phyloP scores from a whole-genome alignment of 495 filamentous ascomycete genomes.

The Baudoinia panamericana region DNA sequence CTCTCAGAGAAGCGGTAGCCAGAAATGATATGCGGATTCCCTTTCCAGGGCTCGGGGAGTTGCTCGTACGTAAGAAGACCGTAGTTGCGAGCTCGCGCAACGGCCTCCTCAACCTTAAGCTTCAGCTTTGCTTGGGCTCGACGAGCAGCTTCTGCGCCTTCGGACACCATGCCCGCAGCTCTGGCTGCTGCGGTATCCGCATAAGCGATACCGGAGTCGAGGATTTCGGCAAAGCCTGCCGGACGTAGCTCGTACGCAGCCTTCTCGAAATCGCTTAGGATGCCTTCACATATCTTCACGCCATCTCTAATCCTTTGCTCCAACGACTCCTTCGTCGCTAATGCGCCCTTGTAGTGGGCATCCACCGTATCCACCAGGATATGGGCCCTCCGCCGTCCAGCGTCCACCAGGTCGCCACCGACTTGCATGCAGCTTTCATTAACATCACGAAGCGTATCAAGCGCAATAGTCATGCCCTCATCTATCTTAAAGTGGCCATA shows the following conservation, averaged over 20 bases:
- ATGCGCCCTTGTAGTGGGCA: conserved; percentile 71
- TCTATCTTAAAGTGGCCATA: conserved; percentile 78
- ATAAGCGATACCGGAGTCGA: conserved; percentile 58
- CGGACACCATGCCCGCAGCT: conserved; percentile 71
- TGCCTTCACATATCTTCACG: conserved; percentile 70
- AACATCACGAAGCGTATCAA: conserved; percentile 74
- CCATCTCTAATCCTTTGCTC: conserved; percentile 83
- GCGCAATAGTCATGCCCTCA: conserved; percentile 64
- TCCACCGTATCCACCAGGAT: conserved; percentile 94
- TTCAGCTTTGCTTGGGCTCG: conserved; percentile 62
- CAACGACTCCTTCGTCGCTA: conserved; percentile 72
- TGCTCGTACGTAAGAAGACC: conserved; percentile 81
- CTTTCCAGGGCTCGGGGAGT: conserved; percentile 79
- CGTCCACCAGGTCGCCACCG: conserved; percentile 82
- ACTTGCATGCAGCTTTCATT: conserved; percentile 75
- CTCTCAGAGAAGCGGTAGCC: conserved; percentile 90
- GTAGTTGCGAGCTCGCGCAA: conserved; percentile 62
- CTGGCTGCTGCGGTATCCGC: conserved; percentile 61
- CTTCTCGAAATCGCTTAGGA: conserved; percentile 70
- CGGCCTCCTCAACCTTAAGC: conserved; percentile 68
- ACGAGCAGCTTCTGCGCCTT: conserved; percentile 66
- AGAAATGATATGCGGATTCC: conserved; percentile 81
- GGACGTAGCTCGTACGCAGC: conserved; percentile 57
- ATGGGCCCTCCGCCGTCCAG: conserved; percentile 68
- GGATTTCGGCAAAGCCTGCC: conserved; percentile 38